Conservation (phyloP, 306 rosid species). For the Gynostemma pentaphyllum region DNA sequence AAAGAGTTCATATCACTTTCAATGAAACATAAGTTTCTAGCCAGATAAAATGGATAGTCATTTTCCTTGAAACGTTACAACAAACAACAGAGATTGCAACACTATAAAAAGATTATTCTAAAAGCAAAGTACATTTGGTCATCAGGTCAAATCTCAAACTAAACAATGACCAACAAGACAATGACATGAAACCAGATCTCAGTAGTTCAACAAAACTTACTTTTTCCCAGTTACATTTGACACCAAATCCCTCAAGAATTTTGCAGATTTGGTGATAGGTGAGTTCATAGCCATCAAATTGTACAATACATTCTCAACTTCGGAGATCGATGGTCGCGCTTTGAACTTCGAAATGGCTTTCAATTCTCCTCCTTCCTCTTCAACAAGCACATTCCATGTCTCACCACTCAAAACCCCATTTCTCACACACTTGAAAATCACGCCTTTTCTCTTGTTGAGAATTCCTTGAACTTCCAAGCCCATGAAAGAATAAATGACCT, state of each 20-base stretch:
- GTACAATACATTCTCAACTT: conserved; percentile 81
- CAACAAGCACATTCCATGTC: conserved; percentile 71
- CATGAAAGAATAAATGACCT: conserved; percentile 64
- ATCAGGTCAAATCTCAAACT: neutral
- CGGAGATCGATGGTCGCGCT: conserved; percentile 48
- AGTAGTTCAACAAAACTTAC: conserved; percentile 20
- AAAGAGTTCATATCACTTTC: neutral
- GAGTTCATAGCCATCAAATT: conserved; percentile 89
- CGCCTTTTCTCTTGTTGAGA: conserved; percentile 62
- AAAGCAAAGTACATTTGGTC: neutral
- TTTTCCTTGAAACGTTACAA: neutral
- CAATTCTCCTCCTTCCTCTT: conserved; percentile 62
- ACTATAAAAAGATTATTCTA: neutral
- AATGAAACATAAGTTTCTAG: too few relatives aligned
- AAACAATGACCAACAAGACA: neutral
- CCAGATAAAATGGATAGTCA: neutral
- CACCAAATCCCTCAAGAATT: conserved; percentile 67
- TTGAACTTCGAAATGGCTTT: conserved; percentile 51
- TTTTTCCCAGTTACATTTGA: conserved; percentile 76
- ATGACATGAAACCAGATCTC: neutral
- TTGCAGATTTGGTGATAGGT: conserved; percentile 72
- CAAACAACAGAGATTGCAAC: neutral
- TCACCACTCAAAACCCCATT: conserved; percentile 83
- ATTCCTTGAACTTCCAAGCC: conserved; percentile 81
- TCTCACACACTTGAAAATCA: conserved; percentile 62